phyloP scores from a whole-genome alignment of 164 flowering plant species.

The Kingdonia uniflora region DNA sequence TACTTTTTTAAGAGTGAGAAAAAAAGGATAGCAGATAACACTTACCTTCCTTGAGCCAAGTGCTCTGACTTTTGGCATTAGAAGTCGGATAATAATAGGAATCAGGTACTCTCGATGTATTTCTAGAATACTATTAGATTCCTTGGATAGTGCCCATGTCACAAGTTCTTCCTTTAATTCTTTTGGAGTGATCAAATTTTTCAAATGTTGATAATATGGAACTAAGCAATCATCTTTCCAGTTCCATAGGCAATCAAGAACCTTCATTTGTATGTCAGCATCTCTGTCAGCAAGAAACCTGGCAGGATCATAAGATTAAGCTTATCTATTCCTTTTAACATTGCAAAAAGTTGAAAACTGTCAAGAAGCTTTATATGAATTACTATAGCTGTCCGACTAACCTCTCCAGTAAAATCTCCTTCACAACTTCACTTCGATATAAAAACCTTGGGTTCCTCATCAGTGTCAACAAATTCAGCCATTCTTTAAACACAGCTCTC shows the following conservation, averaged over 20 bases:
- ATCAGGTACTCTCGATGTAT: conserved; percentile 50
- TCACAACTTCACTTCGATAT: conserved; percentile 38
- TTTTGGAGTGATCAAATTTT: conserved; percentile 54
- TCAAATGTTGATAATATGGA: conserved; percentile 66
- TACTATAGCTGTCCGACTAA: conserved; percentile 9
- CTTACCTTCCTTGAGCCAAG: conserved; percentile 70
- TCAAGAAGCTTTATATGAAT: no score
- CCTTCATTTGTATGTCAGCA: conserved; percentile 71
- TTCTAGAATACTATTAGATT: conserved; percentile 48
- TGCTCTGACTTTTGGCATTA: conserved; percentile 77
- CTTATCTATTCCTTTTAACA: no score
- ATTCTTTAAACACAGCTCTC: conserved; percentile 71
- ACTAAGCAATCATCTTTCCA: conserved; percentile 69
- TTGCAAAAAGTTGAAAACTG: no score
- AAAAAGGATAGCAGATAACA: not conserved
- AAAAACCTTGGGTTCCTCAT: conserved; percentile 56
- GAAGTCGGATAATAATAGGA: conserved; percentile 49
- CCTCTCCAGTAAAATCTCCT: conserved; percentile 69
- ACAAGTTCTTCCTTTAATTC: conserved; percentile 71
- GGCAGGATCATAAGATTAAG: conserved; percentile 11
- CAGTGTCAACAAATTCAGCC: conserved; percentile 65
- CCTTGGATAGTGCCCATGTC: conserved; percentile 76
- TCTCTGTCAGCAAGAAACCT: conserved; percentile 88
- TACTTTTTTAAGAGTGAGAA: no score
- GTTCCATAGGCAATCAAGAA: conserved; percentile 67